A percentile compares a stretch with the other conserved stretches of the same genome.
Evolutionary conservation across 2,329 filamentous ascomycete genomes (phyloP).

Genomic region (Acrocalymma vagum): DNA sequence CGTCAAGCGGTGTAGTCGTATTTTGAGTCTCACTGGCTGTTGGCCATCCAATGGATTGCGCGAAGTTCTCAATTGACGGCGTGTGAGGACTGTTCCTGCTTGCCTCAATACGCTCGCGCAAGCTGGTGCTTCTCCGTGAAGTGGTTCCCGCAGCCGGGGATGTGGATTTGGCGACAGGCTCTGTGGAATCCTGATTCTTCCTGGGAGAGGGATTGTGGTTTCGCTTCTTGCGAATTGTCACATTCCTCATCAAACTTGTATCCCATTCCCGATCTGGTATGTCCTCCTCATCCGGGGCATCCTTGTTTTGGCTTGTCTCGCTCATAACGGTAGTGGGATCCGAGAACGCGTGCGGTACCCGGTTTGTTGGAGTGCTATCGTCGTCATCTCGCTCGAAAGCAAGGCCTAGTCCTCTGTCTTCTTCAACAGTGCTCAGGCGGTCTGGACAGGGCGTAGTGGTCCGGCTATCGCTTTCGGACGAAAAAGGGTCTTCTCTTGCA

Average conservation of each 20-base stretch:
- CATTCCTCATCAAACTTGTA: slow-evolving; percentile 51
- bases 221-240: slow-evolving; percentile 48
- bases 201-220: slow-evolving; percentile 33
- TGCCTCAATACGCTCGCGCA: slow-evolving; percentile 44
- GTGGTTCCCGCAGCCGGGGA: slow-evolving; percentile 29
- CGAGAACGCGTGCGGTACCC: slow-evolving; percentile 18
- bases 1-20: slow-evolving; percentile 35
- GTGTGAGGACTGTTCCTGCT: slow-evolving; percentile 41
- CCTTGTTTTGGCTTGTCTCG: slow-evolving; percentile 22
- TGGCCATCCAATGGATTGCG: slow-evolving; percentile 61
- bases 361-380: slow-evolving; percentile 43
- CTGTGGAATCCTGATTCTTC: slow-evolving; percentile 14
- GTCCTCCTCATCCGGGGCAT: slow-evolving; percentile 26
- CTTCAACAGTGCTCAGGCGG: slow-evolving; percentile 36
- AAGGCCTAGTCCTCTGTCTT: slow-evolving; percentile 44
- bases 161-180: slow-evolving; percentile 17
- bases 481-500: slow-evolving; percentile 51
- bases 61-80: slow-evolving; percentile 57
- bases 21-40: too few species aligned
- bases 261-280: slow-evolving; percentile 50
- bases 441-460: slow-evolving; percentile 35
- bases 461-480: slow-evolving; percentile 44
- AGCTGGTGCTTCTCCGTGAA: slow-evolving; percentile 31
- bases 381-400: slow-evolving; percentile 43
- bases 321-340: slow-evolving; percentile 9